phyloP scores from a whole-genome alignment of 352 stramenopile species.

The Pythium pyrilobum region DNA sequence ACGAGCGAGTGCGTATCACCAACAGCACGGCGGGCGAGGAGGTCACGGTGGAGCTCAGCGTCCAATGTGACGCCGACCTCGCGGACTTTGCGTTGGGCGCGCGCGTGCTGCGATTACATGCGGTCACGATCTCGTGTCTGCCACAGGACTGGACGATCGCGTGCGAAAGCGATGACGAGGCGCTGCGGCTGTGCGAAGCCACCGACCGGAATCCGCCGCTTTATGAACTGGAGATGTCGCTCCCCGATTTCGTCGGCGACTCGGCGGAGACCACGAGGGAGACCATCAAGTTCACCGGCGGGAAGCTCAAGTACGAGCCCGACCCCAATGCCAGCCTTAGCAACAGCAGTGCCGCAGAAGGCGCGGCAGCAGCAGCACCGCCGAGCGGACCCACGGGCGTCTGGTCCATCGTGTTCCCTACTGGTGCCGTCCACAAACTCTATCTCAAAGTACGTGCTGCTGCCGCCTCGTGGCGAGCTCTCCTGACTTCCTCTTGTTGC shows the following conservation, averaged over 20 bases:
- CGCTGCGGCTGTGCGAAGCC: slow-evolving; percentile 26
- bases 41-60: slow-evolving; percentile 29
- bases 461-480: background rate
- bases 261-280: background rate
- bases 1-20: slow-evolving; percentile 20
- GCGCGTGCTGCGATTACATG: slow-evolving; percentile 35
- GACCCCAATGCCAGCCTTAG: background rate
- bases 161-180: slow-evolving; percentile 45
- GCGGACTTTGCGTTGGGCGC: slow-evolving; percentile 38
- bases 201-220: slow-evolving; percentile 33
- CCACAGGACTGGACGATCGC: slow-evolving; percentile 43
- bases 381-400: slow-evolving; percentile 21
- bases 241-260: slow-evolving; percentile 27
- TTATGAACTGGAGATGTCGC: slow-evolving; percentile 48
- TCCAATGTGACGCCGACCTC: slow-evolving; percentile 47
- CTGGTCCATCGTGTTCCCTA: slow-evolving; percentile 46
- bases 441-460: slow-evolving; percentile 32
- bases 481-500: background rate
- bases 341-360: background rate
- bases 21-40: slow-evolving; percentile 6
- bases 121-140: slow-evolving; percentile 28
- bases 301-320: slow-evolving; percentile 41
- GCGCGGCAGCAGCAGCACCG: too few species aligned
- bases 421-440: slow-evolving; percentile 20
- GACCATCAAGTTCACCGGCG: slow-evolving; percentile 23